Conservation (phyloP, 2,329 filamentous ascomycete genomes). For the Ascosphaera aggregata region DNA sequence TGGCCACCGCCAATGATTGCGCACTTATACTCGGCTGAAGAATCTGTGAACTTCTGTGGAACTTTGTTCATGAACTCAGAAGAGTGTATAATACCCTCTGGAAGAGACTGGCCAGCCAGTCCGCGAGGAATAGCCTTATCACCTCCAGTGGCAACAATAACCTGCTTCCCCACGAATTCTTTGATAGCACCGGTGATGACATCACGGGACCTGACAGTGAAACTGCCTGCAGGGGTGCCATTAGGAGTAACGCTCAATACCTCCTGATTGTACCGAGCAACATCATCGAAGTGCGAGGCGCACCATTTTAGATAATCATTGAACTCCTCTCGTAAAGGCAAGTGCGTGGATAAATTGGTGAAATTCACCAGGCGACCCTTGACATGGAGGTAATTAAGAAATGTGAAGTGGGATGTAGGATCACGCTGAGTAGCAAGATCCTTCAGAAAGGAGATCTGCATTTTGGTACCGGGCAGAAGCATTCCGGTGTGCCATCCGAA, state of each 20-base stretch:
- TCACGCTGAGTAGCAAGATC: constrained; percentile 78
- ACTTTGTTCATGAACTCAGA: constrained; percentile 46
- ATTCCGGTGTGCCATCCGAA: constrained; percentile 94
- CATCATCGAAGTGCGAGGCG: constrained; percentile 48
- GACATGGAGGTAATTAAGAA: constrained; percentile 76
- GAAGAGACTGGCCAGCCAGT: constrained; percentile 36
- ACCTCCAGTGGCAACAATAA: constrained; percentile 43
- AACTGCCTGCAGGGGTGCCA: constrained; percentile 31
- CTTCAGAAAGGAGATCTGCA: constrained; percentile 97
- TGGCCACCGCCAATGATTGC: constrained; percentile 79
- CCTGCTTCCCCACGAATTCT: constrained; percentile 22
- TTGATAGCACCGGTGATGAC: constrained; percentile 21
- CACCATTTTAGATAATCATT: constrained; percentile 95
- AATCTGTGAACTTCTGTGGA: constrained; percentile 17
- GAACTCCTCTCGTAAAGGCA: constrained; percentile 69
- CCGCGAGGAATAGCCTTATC: constrained; percentile 40
- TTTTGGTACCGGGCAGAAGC: constrained; percentile 77
- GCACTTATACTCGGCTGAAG: constrained; percentile 35
- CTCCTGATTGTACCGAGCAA: constrained; percentile 56
- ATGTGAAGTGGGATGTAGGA: constrained; percentile 69
- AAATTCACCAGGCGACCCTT: constrained; percentile 71
- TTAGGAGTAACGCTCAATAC: constrained; percentile 48
- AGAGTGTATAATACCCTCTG: constrained; percentile 60
- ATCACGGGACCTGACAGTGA: constrained; percentile 44
- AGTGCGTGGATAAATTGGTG: constrained; percentile 71